Evolutionary conservation across 306 rosid genomes (phyloP).

Genomic region (Vigna radiata): DNA sequence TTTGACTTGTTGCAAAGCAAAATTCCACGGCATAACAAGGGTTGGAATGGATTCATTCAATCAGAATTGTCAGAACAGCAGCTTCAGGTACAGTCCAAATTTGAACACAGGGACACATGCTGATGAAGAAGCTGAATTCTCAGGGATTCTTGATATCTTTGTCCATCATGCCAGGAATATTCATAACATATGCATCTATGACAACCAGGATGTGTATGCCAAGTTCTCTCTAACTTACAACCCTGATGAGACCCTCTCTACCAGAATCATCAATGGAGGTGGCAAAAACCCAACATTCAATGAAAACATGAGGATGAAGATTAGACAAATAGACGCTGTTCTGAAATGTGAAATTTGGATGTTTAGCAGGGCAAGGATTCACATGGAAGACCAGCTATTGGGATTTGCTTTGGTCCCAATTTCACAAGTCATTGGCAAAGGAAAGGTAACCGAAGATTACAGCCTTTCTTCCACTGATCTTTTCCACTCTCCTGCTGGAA

Average conservation of each 20-base stretch:
- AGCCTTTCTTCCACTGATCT: conserved; percentile 90
- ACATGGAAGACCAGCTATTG: conserved; percentile 83
- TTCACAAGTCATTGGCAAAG: conserved; percentile 65
- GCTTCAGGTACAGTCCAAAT: conserved; percentile 65
- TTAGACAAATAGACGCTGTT: conserved; percentile 70
- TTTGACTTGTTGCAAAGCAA: conserved; percentile 4
- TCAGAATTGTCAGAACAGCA: conserved; percentile 47
- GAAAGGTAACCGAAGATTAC: conserved; percentile 65
- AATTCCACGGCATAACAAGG: conserved; percentile 1
- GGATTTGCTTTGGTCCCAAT: conserved; percentile 86
- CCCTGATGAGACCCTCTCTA: conserved; percentile 77
- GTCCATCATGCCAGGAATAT: conserved; percentile 87
- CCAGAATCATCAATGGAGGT: conserved; percentile 77
- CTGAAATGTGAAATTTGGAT: conserved; percentile 92
- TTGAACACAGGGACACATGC: conserved; percentile 43
- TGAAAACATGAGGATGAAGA: conserved; percentile 68
- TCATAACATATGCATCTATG: conserved; percentile 88
- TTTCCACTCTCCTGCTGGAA: conserved; percentile 90
- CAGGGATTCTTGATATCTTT: conserved; percentile 72
- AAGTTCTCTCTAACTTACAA: conserved; percentile 83
- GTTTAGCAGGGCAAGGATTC: conserved; percentile 77
- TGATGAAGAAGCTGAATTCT: conserved; percentile 54
- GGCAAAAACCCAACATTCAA: conserved; percentile 85
- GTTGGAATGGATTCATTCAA: conserved; percentile 71
- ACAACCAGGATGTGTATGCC: conserved; percentile 88